These are phyloP conservation scores for Pouteria campechiana DNA, from an alignment of 179 eudicot species.

Conservation along the genomic window DNA sequence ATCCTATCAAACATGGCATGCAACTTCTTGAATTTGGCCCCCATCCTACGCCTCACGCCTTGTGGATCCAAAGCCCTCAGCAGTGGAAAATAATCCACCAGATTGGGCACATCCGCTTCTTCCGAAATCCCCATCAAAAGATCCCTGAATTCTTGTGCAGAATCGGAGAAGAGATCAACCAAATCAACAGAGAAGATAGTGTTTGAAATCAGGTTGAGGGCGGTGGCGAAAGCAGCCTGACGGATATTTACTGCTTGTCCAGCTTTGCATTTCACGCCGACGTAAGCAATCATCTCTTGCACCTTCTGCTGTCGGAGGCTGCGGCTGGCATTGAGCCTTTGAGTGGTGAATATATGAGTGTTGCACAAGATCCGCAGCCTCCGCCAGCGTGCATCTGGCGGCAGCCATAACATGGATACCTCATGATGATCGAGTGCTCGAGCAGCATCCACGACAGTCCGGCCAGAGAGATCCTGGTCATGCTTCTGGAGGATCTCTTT, in stretches of 20 bases:
- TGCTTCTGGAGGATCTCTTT: constrained; percentile 25
- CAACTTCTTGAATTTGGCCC: constrained; percentile 24
- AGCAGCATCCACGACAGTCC: neutral
- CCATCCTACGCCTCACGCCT: constrained; percentile 14
- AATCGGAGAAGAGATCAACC: constrained; percentile 4
- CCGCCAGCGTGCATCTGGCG: constrained; percentile 8
- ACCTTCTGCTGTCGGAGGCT: constrained; percentile 8
- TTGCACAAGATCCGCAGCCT: constrained; percentile 5
- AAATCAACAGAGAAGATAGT: constrained; percentile 17
- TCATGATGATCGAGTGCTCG: constrained; percentile 1
- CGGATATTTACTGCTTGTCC: constrained; percentile 8
- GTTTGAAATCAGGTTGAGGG: constrained; percentile 13
- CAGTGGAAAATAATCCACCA: constrained; percentile 19
- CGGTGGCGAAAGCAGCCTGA: constrained; percentile 8
- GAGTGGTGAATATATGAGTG: constrained; percentile 7
- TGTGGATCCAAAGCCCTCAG: constrained; percentile 16
- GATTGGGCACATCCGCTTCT: constrained; percentile 13
- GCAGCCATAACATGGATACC: constrained; percentile 5
- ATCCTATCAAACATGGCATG: constrained; percentile 18
- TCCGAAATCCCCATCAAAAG: constrained; percentile 9
- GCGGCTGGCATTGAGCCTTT: constrained; percentile 5
- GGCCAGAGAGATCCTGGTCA: constrained; percentile 9
- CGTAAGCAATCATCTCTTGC: constrained; percentile 1
- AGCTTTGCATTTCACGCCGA: neutral
- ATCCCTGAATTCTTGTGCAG: constrained; percentile 18